Evolutionary conservation across 495 filamentous ascomycete genomes (phyloP).

Genomic region (Ascobolus immersus): DNA sequence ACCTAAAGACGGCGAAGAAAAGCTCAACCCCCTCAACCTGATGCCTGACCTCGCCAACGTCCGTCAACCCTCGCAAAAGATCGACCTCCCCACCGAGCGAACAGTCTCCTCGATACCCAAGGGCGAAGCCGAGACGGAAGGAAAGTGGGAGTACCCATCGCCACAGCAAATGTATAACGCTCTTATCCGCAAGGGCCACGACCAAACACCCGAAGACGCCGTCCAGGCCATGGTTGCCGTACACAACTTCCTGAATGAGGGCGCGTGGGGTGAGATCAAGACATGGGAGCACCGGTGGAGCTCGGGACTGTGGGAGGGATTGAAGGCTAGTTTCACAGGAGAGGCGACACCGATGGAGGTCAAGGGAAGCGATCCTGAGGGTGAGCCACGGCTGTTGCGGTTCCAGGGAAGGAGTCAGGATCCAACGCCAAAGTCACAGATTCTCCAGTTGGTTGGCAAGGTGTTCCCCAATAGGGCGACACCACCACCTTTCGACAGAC

Average conservation of each 20-base stretch:
- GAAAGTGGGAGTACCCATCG: constrained; percentile 92
- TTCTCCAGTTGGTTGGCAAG: constrained; percentile 51
- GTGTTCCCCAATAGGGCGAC: constrained; percentile 54
- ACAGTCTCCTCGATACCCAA: constrained; percentile 68
- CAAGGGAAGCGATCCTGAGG: constrained; percentile 16
- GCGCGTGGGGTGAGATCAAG: constrained; percentile 81
- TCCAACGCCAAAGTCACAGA: constrained; percentile 64
- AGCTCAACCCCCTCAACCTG: constrained; percentile 81
- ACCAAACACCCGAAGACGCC: constrained; percentile 71
- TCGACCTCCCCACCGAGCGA: constrained; percentile 50
- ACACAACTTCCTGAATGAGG: constrained; percentile 95
- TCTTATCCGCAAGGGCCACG: constrained; percentile 80
- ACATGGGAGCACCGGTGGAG: constrained; percentile 74
- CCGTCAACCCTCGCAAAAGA: constrained; percentile 42
- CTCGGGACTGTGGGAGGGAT: constrained; percentile 28
- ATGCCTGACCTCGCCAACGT: constrained; percentile 74
- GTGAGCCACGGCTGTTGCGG: constrained; percentile 43
- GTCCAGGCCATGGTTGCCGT: constrained; percentile 96
- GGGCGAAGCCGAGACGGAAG: constrained; percentile 34
- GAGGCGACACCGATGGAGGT: too few relatives aligned
- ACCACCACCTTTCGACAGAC: constrained; percentile 82
- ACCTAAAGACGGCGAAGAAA: constrained; percentile 26
- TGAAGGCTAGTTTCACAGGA: too few relatives aligned
- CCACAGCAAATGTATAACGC: constrained; percentile 99
- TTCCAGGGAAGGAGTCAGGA: constrained; percentile 78